These are phyloP conservation scores for Rhizopogon sp. DNA, from an alignment of 768 basidiomycete species.

Conservation along the genomic window DNA sequence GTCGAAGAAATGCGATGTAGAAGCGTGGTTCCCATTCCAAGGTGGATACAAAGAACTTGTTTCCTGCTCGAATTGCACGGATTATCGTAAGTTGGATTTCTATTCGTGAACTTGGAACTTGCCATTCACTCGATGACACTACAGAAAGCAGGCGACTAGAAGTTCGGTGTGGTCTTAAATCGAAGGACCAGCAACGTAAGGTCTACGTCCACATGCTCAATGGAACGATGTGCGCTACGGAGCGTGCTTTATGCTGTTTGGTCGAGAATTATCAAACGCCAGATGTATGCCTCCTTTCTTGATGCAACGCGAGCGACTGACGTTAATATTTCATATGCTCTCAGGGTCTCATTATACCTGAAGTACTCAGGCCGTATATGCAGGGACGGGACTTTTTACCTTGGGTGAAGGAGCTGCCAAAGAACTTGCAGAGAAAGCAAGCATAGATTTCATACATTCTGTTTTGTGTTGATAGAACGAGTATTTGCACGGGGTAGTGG, in stretches of 20 bases:
- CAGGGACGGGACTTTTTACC: slow-evolving; percentile 88
- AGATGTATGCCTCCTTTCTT: slow-evolving; percentile 52
- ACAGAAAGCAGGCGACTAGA: slow-evolving; percentile 91
- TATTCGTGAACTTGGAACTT: not conserved
- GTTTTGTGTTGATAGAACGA: not conserved
- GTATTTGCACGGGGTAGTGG: too few species aligned
- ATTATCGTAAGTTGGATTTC: slow-evolving; percentile 75
- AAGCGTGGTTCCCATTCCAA: slow-evolving; percentile 99
- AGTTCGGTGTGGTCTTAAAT: slow-evolving; percentile 88
- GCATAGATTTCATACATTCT: slow-evolving; percentile 23
- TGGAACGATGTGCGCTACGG: slow-evolving; percentile 95
- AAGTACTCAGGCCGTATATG: slow-evolving; percentile 92
- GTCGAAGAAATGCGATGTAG: slow-evolving; percentile 94
- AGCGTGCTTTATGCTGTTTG: slow-evolving; percentile 92
- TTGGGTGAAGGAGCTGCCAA: slow-evolving; percentile 78
- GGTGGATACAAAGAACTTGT: slow-evolving; percentile 95
- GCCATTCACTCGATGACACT: not conserved
- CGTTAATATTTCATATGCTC: not conserved
- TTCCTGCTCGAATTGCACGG: slow-evolving; percentile 97
- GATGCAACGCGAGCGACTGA: slow-evolving; percentile 1
- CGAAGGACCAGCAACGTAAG: slow-evolving; percentile 85
- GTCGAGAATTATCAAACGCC: slow-evolving; percentile 99
- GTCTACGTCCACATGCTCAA: slow-evolving; percentile 99
- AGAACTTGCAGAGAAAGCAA: slow-evolving; percentile 72
- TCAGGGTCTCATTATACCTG: slow-evolving; percentile 87